Base-by-base conservation (phyloP, 2,329 filamentous ascomycete species). In the Diaporthe sp. region DNA sequence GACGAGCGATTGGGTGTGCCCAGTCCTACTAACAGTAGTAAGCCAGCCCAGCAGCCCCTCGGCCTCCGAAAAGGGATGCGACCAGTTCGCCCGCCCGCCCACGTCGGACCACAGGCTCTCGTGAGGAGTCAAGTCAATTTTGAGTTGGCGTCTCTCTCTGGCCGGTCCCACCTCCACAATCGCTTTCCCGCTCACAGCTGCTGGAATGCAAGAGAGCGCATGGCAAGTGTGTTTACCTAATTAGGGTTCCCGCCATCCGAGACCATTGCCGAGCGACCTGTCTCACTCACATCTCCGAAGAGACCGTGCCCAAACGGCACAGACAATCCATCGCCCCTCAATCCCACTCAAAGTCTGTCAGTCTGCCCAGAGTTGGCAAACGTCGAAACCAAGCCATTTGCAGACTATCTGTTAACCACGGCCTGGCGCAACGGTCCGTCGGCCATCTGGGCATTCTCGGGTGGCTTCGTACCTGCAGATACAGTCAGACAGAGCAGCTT, bases 261-360 rank as follows among this genome's bases (percentile, higher is more conserved):
- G 34, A 69, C 49, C 65, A 69, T 49, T 69, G 65, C 65, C 65
- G 49, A 42, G 65, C 65, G 49, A 55, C 65, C 17, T 28, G 65
- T 69, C 65, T 69, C 46, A 28, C 46, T 53, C 46, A 55, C 49
- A 55, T 69, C 49, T 69, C 65, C 49, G 49, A 25, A 55, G 65
- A 53, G 49, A 34, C 65, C 65, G 65, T 68, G 65, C 55, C 46
- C 28, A 31, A 53, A 42, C 46, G n/a, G 65, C 65, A 68, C 65
- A 69, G 65, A 69, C 62, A 28, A 53, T 31, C 65, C 15, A 68
- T 39, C 46, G 62, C 62, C 46, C 62, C 62, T 51, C 44, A 51
- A 7, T 31, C 44, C 22, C 12, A n/a, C 28, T 28, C 61, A 51
- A 4, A 22, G 62, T 34, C 19, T 51, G 28, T 7, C 42, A 34